These are phyloP conservation scores for Aspergillus avenaceus DNA, from an alignment of 495 filamentous ascomycete genomes.

Conservation along the genomic window DNA sequence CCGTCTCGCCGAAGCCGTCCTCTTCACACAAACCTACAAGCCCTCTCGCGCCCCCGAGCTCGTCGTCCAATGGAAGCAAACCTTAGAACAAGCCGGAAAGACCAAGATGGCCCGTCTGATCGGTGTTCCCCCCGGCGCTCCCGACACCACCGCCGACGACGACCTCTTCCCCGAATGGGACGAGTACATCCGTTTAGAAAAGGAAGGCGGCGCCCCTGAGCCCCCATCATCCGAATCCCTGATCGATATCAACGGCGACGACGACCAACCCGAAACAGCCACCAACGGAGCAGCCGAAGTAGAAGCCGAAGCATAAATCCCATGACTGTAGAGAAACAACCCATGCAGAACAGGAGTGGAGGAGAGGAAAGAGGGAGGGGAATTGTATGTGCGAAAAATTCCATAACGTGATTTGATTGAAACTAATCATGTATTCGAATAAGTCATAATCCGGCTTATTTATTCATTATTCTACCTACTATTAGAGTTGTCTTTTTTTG, in stretches of 20 bases:
- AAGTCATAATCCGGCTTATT: too few relatives aligned
- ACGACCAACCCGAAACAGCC: constrained; percentile 26
- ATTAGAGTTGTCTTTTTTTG: too few relatives aligned
- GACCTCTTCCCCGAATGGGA: constrained; percentile 97
- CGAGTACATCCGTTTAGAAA: constrained; percentile 78
- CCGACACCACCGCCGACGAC: constrained; percentile 61
- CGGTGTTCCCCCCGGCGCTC: constrained; percentile 66
- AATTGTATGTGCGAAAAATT: too few relatives aligned
- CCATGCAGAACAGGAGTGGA: too few relatives aligned
- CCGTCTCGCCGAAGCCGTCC: constrained; percentile 75
- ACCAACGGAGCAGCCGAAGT: constrained; percentile 33
- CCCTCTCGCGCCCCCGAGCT: constrained; percentile 69
- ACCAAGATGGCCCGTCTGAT: constrained; percentile 76
- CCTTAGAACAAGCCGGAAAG: constrained; percentile 74
- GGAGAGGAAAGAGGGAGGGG: too few relatives aligned
- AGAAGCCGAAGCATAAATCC: constrained; percentile 20
- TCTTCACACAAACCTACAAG: constrained; percentile 93
- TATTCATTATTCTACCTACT: too few relatives aligned
- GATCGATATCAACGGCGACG: constrained; percentile 44
- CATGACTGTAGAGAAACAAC: too few relatives aligned
- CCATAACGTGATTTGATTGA: too few relatives aligned
- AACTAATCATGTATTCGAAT: too few relatives aligned
- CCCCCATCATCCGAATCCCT: constrained; percentile 41
- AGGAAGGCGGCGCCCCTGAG: constrained; percentile 49
- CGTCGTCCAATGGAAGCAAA: constrained; percentile 73